Evolutionary conservation across 768 basidiomycete species (phyloP).

Genomic region (Arthromyces matolae): DNA sequence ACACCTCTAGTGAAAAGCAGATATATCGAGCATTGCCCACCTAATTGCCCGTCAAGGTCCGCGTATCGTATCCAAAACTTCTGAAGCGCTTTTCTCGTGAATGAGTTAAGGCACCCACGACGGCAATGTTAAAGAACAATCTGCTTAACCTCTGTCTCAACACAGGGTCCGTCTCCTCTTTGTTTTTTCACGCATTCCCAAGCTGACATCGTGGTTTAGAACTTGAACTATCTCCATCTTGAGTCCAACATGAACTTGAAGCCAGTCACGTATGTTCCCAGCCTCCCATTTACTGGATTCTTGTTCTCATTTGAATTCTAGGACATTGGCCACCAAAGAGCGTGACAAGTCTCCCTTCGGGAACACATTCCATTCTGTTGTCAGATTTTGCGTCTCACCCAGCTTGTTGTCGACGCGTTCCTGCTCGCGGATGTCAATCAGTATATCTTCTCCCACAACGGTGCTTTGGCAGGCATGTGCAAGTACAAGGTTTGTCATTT

Average conservation of each 20-base stretch:
- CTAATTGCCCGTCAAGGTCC: slow-evolving; percentile 93
- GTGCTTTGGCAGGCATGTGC: slow-evolving; percentile 99
- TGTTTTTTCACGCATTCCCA: neutral
- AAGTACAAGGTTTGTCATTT: slow-evolving; percentile 89
- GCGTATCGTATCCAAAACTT: slow-evolving; percentile 98
- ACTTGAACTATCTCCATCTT: slow-evolving; percentile 88
- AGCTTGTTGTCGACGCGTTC: slow-evolving; percentile 98
- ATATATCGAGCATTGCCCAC: slow-evolving; percentile 98
- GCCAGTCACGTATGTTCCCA: slow-evolving; percentile 67
- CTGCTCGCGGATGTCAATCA: slow-evolving; percentile 97
- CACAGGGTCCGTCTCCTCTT: slow-evolving; percentile 83
- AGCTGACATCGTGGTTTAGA: slow-evolving; percentile 39
- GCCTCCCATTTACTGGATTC: neutral
- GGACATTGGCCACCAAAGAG: slow-evolving; percentile 98
- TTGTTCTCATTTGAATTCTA: slow-evolving; percentile 28
- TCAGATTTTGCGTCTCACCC: slow-evolving; percentile 95
- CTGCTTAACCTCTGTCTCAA: slow-evolving; percentile 95
- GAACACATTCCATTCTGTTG: slow-evolving; percentile 98
- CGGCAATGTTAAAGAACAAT: slow-evolving; percentile 98
- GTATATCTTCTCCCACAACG: slow-evolving; percentile 96
- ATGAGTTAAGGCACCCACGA: slow-evolving; percentile 91
- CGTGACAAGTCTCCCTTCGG: slow-evolving; percentile 99
- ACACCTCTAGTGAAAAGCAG: slow-evolving; percentile 95
- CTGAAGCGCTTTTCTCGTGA: slow-evolving; percentile 93
- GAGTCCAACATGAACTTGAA: slow-evolving; percentile 99